Base-by-base conservation (phyloP, 208 protist species). In the Porcisia hertigi region DNA sequence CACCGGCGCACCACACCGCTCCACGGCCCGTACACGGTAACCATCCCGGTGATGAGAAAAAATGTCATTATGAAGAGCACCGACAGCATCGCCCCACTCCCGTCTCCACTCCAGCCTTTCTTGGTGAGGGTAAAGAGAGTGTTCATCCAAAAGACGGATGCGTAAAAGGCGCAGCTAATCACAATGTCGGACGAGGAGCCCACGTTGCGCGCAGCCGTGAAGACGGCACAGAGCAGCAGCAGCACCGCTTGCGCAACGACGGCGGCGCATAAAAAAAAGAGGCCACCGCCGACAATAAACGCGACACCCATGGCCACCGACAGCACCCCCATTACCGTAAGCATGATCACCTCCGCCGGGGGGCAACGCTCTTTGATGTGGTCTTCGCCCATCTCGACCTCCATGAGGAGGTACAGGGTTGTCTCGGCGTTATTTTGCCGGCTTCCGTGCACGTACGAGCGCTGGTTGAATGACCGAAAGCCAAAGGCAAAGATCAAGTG, bases 401-500 rank as follows among this genome's bases (percentile, higher is more conserved):
- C 79, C 63, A 92, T 75, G 41, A 89, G 82, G 45, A 94, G 80
- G 74, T 86, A 88, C 47, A 93, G 75, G 1, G 79, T 86, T 1
- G 69, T 62, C 30, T 85, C 73, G 34, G 80, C 86, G 76, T 86
- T 76, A 80, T 89, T 94, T 60, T 92, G 80, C 52, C 86, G 80
- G 80, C 85, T 92, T 54, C 77, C 88, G 65, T 86, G 82, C 20
- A 76, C 84, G 76, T 86, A 84, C 34, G 89, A 84, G 11, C 80
- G 62, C 54, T 57, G 78, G 47, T 80, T 83, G 25, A 89, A 69
- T 25, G 60, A 75, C 47, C 78, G 79, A 45, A 91, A 60, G 59
- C 87, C 85, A 79, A 90, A 93, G 60, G 73, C 84, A 58, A 88
- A 94, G 14, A 83, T 43, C 69, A 89, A 63, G 67, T 95, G 89